These are phyloP conservation scores for Vitis amurensis DNA, from an alignment of 164 flowering plant genomes.

Conservation along the genomic window DNA sequence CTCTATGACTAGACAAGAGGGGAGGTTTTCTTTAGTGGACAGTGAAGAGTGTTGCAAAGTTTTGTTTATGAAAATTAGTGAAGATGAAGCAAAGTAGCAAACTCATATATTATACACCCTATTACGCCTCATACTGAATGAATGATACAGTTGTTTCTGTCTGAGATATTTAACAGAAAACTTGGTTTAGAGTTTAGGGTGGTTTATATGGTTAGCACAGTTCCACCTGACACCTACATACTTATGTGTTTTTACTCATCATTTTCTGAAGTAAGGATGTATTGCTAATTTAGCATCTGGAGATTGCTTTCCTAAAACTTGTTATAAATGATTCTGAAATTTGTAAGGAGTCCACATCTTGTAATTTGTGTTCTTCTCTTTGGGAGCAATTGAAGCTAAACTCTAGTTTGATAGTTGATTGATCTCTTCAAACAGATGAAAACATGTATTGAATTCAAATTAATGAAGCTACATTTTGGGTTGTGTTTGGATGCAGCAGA, in stretches of 20 bases:
- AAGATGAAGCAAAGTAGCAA: not conserved
- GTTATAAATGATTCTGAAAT: not conserved
- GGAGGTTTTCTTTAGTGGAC: not conserved
- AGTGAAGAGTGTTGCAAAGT: constrained; percentile 2
- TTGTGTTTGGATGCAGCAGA: not conserved
- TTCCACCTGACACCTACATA: not conserved
- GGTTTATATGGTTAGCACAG: not conserved
- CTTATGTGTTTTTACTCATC: not conserved
- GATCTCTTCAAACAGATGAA: not conserved
- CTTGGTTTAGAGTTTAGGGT: not conserved
- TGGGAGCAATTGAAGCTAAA: not conserved
- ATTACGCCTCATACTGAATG: not conserved
- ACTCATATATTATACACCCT: not conserved
- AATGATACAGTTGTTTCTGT: not conserved
- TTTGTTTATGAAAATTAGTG: constrained; percentile 5
- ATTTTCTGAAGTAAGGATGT: not conserved
- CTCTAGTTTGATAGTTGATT: not conserved
- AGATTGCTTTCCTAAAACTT: not conserved
- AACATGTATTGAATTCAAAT: not conserved
- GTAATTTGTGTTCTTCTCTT: not conserved
- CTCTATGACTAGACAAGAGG: constrained; percentile 25
- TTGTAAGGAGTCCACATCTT: not conserved
- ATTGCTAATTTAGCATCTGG: not conserved
- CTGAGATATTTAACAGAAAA: not conserved
- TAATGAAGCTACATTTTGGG: not conserved